A percentile compares a stretch with the other conserved stretches of the same genome.
These are phyloP conservation scores for Backusella australiensis DNA, from an alignment of 192 early-diverging fungal genomes.

Conservation along the genomic window DNA sequence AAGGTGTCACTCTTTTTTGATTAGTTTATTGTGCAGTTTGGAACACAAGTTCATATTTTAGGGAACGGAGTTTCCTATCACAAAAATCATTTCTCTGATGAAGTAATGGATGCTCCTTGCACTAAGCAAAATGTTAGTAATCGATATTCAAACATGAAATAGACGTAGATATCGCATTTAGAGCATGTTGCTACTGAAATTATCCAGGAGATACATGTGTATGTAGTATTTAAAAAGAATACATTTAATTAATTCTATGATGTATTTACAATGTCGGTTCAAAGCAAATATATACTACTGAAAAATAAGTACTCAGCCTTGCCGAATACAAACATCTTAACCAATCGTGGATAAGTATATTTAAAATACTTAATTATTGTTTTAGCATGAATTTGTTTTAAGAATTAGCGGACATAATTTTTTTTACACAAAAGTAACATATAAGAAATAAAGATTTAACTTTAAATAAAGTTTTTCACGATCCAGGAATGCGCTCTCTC, in stretches of 20 bases:
- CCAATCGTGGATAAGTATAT: too few species aligned
- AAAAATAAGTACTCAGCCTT: not conserved
- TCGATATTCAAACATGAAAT: not conserved
- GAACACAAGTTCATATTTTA: not conserved
- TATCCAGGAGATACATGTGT: too few species aligned
- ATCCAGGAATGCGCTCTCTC: not conserved
- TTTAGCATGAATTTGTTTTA: not conserved
- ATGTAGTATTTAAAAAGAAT: too few species aligned
- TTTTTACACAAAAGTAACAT: not conserved
- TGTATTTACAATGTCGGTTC: not conserved
- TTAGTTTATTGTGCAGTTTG: not conserved
- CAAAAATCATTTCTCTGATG: too few species aligned
- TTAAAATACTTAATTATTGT: not conserved
- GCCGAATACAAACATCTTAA: not conserved
- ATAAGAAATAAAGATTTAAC: not conserved
- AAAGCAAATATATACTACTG: not conserved
- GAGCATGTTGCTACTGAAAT: too few species aligned
- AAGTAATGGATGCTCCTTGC: not conserved
- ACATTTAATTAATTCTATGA: too few species aligned
- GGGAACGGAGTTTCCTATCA: not conserved
- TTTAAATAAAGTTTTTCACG: not conserved
- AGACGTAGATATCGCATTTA: not conserved
- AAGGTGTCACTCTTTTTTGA: not conserved
- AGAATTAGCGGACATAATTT: not conserved
- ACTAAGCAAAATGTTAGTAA: not conserved